A percentile compares a stretch with the other conserved stretches of the same genome.
Evolutionary conservation across 257 asterid species (phyloP).

Genomic region (Leptodermis oblonga): DNA sequence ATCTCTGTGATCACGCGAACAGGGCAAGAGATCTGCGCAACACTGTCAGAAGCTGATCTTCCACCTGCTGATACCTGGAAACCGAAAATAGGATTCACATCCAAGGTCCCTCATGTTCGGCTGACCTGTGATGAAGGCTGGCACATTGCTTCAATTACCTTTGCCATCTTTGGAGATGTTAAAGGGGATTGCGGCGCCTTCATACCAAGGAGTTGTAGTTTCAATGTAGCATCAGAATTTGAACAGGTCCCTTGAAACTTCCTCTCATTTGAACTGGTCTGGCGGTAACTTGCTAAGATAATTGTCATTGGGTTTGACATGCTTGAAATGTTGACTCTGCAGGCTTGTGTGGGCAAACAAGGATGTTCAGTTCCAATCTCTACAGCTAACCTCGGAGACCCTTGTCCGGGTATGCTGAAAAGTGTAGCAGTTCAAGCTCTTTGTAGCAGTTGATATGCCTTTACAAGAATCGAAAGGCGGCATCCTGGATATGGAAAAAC

Average conservation of each 20-base stretch:
- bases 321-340: conserved; percentile 15
- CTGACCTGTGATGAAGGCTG: conserved; percentile 57
- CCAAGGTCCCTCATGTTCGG: conserved; percentile 39
- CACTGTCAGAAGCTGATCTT: conserved; percentile 44
- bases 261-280: too few relatives aligned
- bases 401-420: conserved; percentile 51
- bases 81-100: conserved; percentile 30
- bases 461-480: not conserved
- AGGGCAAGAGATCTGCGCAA: conserved; percentile 48
- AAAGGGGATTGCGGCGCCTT: conserved; percentile 56
- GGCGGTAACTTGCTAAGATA: not conserved
- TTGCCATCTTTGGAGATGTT: conserved; percentile 60
- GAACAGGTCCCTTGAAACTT: conserved; percentile 28
- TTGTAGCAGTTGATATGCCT: conserved; percentile 34
- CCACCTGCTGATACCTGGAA: conserved; percentile 69
- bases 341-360: conserved; percentile 53
- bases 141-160: conserved; percentile 43
- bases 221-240: conserved; percentile 35
- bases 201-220: conserved; percentile 40
- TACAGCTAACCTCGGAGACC: conserved; percentile 40
- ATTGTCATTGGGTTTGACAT: not conserved
- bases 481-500: not conserved
- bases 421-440: conserved; percentile 61
- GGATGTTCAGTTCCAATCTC: conserved; percentile 47
- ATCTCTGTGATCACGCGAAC: conserved; percentile 37